phyloP scores from a whole-genome alignment of 495 filamentous ascomycete species.

The Chaetomium tenue region DNA sequence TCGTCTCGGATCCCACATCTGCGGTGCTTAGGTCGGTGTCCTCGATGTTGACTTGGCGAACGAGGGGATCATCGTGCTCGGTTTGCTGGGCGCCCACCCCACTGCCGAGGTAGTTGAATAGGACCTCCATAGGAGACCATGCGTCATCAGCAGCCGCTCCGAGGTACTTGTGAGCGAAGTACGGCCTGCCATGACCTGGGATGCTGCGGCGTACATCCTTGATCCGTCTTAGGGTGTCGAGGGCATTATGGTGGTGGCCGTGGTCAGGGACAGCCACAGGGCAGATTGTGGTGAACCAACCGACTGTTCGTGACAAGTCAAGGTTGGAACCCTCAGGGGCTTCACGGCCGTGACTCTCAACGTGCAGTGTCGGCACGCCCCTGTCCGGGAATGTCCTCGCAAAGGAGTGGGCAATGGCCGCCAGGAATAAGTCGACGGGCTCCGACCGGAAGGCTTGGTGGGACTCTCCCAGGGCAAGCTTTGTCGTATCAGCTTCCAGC shows the following conservation, averaged over 20 bases:
- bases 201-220: constrained; percentile 33
- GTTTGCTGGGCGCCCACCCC: constrained; percentile 52
- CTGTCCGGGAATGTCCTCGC: constrained; percentile 41
- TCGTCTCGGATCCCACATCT: constrained; percentile 46
- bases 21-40: constrained; percentile 37
- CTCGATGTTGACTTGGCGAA: constrained; percentile 30
- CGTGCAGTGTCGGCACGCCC: constrained; percentile 43
- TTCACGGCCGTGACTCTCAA: constrained; percentile 58
- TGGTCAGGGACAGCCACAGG: constrained; percentile 40
- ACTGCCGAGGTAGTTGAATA: constrained; percentile 53
- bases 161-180: constrained; percentile 42
- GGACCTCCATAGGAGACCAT: constrained; percentile 52
- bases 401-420: constrained; percentile 37
- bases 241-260: constrained; percentile 14
- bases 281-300: constrained; percentile 61
- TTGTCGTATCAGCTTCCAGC: constrained; percentile 30
- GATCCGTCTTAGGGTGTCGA: constrained; percentile 25
- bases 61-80: constrained; percentile 48
- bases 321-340: constrained; percentile 46
- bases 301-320: constrained; percentile 59
- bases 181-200: constrained; percentile 26
- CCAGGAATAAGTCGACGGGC: constrained; percentile 36
- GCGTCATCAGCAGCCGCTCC: constrained; percentile 31
- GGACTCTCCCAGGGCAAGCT: constrained; percentile 24
- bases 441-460: constrained; percentile 36